A percentile compares a stretch with the other conserved stretches of the same genome.
These are phyloP conservation scores for Apiospora marii DNA, from an alignment of 2,329 filamentous ascomycete genomes.

Conservation along the genomic window DNA sequence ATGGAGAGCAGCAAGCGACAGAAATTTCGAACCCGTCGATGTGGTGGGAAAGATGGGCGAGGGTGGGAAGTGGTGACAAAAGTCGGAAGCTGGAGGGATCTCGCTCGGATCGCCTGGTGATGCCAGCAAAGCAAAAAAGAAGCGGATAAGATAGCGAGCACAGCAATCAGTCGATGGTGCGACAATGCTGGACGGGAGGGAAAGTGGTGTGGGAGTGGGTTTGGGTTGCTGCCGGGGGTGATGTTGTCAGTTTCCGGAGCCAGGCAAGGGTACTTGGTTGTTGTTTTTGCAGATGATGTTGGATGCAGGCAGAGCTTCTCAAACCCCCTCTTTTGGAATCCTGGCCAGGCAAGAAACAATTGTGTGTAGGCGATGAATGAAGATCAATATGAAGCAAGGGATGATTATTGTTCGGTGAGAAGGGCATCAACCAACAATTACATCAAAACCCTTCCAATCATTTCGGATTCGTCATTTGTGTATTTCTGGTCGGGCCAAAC, in stretches of 20 bases:
- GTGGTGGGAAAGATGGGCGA: not conserved
- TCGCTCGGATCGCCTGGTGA: constrained; percentile 3
- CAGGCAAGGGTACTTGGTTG: not conserved
- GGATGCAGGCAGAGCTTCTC: not conserved
- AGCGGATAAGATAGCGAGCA: constrained; percentile 15
- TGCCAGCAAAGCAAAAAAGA: constrained; percentile 21
- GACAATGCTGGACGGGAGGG: constrained; percentile 1
- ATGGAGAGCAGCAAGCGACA: not conserved
- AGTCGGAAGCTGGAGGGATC: not conserved
- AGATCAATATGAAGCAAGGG: not conserved
- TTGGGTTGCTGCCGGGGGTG: constrained; percentile 1
- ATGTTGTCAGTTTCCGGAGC: constrained; percentile 1
- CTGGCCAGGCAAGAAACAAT: not conserved
- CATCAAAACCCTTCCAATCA: not conserved
- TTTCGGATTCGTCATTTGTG: not conserved
- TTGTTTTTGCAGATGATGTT: not conserved
- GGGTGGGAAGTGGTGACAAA: not conserved
- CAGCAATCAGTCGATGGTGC: constrained; percentile 21
- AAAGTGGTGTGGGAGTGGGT: constrained; percentile 5
- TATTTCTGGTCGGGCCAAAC: not conserved
- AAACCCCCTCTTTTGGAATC: not conserved
- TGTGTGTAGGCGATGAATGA: not conserved
- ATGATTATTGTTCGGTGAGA: not conserved
- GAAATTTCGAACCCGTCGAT: constrained; percentile 12
- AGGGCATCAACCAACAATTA: not conserved